Base-by-base conservation (phyloP, 305 asterid genomes). In the Nicotiana rustica region DNA sequence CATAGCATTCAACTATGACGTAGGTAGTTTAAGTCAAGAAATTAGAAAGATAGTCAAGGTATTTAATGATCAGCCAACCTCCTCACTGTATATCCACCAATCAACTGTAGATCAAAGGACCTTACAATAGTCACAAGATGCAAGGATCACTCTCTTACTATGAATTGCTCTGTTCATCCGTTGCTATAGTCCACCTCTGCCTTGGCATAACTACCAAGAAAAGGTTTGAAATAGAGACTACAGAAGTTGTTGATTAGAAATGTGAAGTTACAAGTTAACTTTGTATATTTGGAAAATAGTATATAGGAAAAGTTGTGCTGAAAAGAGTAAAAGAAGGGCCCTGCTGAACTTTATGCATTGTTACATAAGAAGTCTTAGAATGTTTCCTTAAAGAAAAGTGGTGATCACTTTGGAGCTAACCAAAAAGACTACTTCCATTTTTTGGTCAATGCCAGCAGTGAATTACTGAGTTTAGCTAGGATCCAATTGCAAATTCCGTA, bases 401-500 rank as follows among this genome's bases (percentile, higher is more conserved):
- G 19, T 21, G 49, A 73, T 75, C 80, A 75, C 18, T 75, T 29
- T 52, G 5, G 10, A 75, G 64, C 29, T 25, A 75, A 21, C 64
- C 25, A 49, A 49, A 47, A 49, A 49, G 47, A 49, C 62, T 25
- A 25, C 64, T 73, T 49, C 61, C 21, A 44, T 71, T 25, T 75
- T 75, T 29, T 21, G 64, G 10, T 29, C 55, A 75, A 75, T 29
- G 19, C 36, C 6, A 47, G 78, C 49, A 47, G 61, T 71, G 29
- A 71, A 47, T 47, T 19, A 21, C 61, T 6, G 21, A 73, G 79
- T 73, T 73, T 0, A 49, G 41, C 79, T 47, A 18, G 29, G 15
- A 73, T 49, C 79, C 79, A 49, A 73, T 71, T 47, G 41, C 79
- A 4, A 73, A 73, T 52, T 29, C 47, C 4, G 25, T 52, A 75